A percentile compares a stretch with the other conserved stretches of the same genome.
phyloP scores from a whole-genome alignment of 371 early-diverging fungal species.

The Syncephalastrum contaminatum region DNA sequence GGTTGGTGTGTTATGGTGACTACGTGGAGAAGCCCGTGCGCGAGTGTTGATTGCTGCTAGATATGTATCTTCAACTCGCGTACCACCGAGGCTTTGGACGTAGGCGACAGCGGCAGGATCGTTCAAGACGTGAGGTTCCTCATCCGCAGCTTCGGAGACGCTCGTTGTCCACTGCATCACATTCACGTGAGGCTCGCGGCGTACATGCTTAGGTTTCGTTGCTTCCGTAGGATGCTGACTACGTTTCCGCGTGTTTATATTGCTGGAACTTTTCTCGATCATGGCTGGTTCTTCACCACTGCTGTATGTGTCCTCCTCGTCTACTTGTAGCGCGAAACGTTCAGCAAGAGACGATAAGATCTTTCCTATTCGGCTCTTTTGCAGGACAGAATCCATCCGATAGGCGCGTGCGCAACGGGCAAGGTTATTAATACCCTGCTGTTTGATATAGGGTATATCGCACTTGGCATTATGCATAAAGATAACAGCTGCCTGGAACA shows the following conservation, averaged over 20 bases:
- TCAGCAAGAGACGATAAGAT: constrained; percentile 11
- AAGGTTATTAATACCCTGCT: constrained; percentile 24
- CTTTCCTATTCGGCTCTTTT: constrained; percentile 12
- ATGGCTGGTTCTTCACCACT: not conserved
- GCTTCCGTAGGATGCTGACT: constrained; percentile 6
- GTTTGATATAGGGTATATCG: constrained; percentile 19
- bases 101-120: not conserved
- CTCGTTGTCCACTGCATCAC: no score
- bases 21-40: not conserved
- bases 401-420: constrained; percentile 21
- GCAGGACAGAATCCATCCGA: constrained; percentile 13
- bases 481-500: constrained; percentile 41
- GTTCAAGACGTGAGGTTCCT: not conserved
- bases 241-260: constrained; percentile 1
- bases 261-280: constrained; percentile 4
- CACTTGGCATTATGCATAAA: constrained; percentile 41
- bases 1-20: no score
- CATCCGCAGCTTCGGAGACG: not conserved
- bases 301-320: not conserved
- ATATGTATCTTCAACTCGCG: not conserved
- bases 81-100: not conserved
- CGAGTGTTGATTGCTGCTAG: not conserved
- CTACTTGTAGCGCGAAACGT: constrained; percentile 12
- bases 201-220: not conserved
- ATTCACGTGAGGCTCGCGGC: no score